These are phyloP conservation scores for Ogataea philodendri DNA, from an alignment of 805 yeast species.

Conservation along the genomic window DNA sequence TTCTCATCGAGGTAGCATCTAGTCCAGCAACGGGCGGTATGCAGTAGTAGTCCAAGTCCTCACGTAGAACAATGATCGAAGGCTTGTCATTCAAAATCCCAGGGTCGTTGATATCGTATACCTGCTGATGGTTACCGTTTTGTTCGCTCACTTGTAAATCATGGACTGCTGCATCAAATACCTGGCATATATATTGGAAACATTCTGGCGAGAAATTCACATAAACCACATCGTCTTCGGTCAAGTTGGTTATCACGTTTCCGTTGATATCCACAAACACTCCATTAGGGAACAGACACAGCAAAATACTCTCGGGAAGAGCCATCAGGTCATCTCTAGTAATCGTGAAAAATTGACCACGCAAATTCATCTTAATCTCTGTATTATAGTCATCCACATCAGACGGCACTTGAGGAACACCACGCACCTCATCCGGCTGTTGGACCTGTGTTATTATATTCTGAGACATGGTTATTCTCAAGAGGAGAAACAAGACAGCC, in stretches of 20 bases:
- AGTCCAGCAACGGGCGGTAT: constrained; percentile 70
- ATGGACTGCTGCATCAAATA: constrained; percentile 66
- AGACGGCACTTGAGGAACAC: constrained; percentile 18
- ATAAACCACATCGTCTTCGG: constrained; percentile 75
- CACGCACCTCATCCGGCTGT: constrained; percentile 23
- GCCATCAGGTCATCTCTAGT: constrained; percentile 88
- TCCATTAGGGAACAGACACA: constrained; percentile 88
- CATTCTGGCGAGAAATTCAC: constrained; percentile 87
- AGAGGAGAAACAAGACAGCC: too few species aligned
- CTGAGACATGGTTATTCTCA: too few species aligned
- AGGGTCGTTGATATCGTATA: constrained; percentile 42
- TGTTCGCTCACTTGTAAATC: constrained; percentile 49
- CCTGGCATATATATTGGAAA: constrained; percentile 75
- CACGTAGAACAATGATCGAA: constrained; percentile 85
- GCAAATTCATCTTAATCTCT: constrained; percentile 70
- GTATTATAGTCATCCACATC: constrained; percentile 54
- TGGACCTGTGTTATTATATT: constrained; percentile 74
- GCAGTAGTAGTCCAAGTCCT: constrained; percentile 91
- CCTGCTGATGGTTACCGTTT: constrained; percentile 26
- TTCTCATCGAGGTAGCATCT: constrained; percentile 56
- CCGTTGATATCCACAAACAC: constrained; percentile 78
- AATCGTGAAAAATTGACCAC: constrained; percentile 72
- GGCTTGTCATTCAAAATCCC: constrained; percentile 77
- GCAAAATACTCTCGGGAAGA: constrained; percentile 83
- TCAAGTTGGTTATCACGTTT: constrained; percentile 70